These are phyloP conservation scores for Plenodomus lindquistii DNA, from an alignment of 2,329 filamentous ascomycete species.

Conservation along the genomic window DNA sequence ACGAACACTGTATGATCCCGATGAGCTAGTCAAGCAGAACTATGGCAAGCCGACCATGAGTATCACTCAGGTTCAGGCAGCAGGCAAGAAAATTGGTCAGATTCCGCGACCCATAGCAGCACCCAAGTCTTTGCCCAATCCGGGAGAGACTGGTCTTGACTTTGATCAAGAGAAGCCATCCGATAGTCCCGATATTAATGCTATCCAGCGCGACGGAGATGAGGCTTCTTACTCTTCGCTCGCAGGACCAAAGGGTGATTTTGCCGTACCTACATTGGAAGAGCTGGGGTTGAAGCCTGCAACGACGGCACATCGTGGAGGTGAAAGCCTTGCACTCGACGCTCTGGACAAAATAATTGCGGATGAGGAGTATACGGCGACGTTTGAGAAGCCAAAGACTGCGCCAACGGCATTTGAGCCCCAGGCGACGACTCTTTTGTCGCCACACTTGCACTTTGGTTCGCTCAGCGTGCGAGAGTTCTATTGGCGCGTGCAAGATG, in stretches of 20 bases:
- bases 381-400: conserved; percentile 76
- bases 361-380: conserved; percentile 69
- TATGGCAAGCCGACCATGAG: conserved; percentile 75
- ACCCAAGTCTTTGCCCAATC: conserved; percentile 65
- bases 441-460: conserved; percentile 75
- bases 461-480: conserved; percentile 71
- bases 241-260: conserved; percentile 69
- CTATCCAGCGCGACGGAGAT: conserved; percentile 54
- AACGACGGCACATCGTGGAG: conserved; percentile 69
- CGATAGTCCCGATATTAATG: conserved; percentile 63
- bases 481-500: conserved; percentile 71
- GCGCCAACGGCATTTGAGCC: conserved; percentile 74
- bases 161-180: conserved; percentile 62
- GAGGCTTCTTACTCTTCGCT: conserved; percentile 65
- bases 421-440: conserved; percentile 73
- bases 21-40: conserved; percentile 68
- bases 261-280: conserved; percentile 69
- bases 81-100: conserved; percentile 64
- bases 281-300: conserved; percentile 67
- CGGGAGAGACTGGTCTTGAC: conserved; percentile 63
- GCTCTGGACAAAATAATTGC: conserved; percentile 62
- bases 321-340: conserved; percentile 67
- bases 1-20: conserved; percentile 74
- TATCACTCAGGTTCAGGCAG: conserved; percentile 64
- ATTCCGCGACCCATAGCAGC: conserved; percentile 65